Evolutionary conservation across 2,329 filamentous ascomycete species (phyloP), one percentile per base, ranked within the genome.

Genomic region (Colletotrichum orbiculare): DNA sequence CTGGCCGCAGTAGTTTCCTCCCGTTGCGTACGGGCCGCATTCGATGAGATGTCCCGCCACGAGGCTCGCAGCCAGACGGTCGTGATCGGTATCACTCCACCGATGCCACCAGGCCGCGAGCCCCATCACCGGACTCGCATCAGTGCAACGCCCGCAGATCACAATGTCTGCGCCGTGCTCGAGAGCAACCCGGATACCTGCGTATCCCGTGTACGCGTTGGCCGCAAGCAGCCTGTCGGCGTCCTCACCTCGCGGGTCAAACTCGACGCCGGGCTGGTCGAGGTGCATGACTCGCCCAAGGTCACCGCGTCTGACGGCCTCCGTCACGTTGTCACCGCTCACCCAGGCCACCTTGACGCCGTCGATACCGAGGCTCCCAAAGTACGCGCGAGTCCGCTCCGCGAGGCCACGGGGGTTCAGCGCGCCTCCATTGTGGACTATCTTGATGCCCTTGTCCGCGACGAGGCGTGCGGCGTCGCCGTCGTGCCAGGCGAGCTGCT

Each of bases 391-490:
- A 2, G 75, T 71, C 47, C 68, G 71, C 54, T 81, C 69, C 0
- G 83, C 83, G 13, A 89, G 69, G 0, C 81, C 83, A 61, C 78
- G 77, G 0, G 86, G 86, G 61, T 88, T 84, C 13, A 84, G 77
- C 2, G 81, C 83, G 1, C 87, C 86, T 2, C 86, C 86, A 68
- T 88, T 87, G 60, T 87, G 76, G 41, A 86, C 77, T 11, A 88
- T 76, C 65, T 84, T 85, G 73, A 87, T 87, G 0, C 77, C 71
- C 64, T 84, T 81, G 53, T 81, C 73, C 2, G 71, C 64, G 12
- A 74, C 78, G 73, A 66, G 84, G 15, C 74, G 8, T 79, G 69
- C 57, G 71, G 73, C 43, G 75, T 75, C 43, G 76, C 70, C 4
- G 80, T 71, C 69, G 13, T 76, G 69, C 69, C 70, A 76, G 4